Percentiles rank a stretch among this genome's conserved stretches.
Evolutionary conservation across 257 asterid species (phyloP).

Genomic region (Solanum arcanum): DNA sequence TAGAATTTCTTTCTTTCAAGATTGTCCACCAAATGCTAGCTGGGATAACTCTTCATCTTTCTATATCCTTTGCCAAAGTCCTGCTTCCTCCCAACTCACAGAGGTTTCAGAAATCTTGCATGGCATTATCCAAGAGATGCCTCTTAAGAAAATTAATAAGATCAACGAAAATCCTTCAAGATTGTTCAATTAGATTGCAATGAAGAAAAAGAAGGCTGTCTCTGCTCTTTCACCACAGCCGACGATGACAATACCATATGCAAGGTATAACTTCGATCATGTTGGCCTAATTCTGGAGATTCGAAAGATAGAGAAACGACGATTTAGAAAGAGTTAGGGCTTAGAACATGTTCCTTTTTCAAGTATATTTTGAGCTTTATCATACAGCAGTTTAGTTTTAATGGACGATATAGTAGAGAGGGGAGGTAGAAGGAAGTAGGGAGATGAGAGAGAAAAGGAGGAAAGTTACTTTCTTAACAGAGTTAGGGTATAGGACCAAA

Average conservation of each 20-base stretch:
- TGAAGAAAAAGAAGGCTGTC: neutral
- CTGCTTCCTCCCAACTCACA: neutral
- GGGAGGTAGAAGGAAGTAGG: neutral
- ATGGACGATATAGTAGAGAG: neutral
- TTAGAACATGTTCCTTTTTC: neutral
- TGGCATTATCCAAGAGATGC: neutral
- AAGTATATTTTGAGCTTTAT: neutral
- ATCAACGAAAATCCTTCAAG: neutral
- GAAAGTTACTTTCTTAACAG: neutral
- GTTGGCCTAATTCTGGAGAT: neutral
- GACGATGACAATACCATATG: constrained; percentile 8
- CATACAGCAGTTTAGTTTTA: neutral
- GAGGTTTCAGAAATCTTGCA: neutral
- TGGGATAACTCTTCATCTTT: neutral
- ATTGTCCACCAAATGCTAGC: neutral
- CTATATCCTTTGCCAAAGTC: neutral
- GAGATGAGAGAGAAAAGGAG: neutral
- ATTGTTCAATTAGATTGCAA: neutral
- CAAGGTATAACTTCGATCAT: constrained; percentile 44
- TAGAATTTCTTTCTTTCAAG: neutral
- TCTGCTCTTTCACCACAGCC: constrained; percentile 1
- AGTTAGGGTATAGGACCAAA: neutral
- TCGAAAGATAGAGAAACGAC: neutral
- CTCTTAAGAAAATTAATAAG: neutral
- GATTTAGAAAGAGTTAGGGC: constrained; percentile 9